Evolutionary conservation across 495 filamentous ascomycete genomes (phyloP).

Genomic region (Penicillium verhagenii): DNA sequence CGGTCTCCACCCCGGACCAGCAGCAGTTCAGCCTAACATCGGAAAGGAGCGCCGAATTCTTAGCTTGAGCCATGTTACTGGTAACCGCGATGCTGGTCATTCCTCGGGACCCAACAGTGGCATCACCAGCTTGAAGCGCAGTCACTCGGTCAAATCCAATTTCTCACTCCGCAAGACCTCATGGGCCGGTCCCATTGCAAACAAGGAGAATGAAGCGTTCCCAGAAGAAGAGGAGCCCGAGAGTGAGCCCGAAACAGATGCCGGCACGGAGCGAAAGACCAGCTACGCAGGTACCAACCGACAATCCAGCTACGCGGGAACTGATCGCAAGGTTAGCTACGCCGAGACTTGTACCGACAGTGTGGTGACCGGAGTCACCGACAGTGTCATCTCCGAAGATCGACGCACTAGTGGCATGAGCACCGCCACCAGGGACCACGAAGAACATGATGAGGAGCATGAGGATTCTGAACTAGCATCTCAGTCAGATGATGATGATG

Average conservation of each 20-base stretch:
- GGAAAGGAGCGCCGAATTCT: slow-evolving; percentile 70
- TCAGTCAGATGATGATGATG: slow-evolving; percentile 13
- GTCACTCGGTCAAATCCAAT: slow-evolving; percentile 69
- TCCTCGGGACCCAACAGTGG: slow-evolving; percentile 47
- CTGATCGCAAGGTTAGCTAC: slow-evolving; percentile 46
- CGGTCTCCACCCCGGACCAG: slow-evolving; percentile 44
- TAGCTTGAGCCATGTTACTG: slow-evolving; percentile 81
- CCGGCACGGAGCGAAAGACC: slow-evolving; percentile 51
- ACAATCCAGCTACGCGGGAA: slow-evolving; percentile 11
- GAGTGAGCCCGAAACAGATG: slow-evolving; percentile 46
- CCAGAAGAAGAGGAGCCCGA: slow-evolving; percentile 52
- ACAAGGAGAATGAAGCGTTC: slow-evolving; percentile 64
- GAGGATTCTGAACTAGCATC: slow-evolving; percentile 9
- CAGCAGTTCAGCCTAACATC: slow-evolving; percentile 47
- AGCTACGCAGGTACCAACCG: slow-evolving; percentile 41
- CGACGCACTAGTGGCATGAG: slow-evolving; percentile 50
- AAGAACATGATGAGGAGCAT: slow-evolving; percentile 5
- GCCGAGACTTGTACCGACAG: slow-evolving; percentile 43
- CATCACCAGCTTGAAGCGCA: slow-evolving; percentile 58
- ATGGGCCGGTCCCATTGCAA: slow-evolving; percentile 60
- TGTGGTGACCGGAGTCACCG: slow-evolving; percentile 35
- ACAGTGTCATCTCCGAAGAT: slow-evolving; percentile 48
- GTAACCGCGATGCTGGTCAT: slow-evolving; percentile 66
- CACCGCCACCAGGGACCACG: slow-evolving; percentile 22
- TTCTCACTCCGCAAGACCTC: slow-evolving; percentile 66